A percentile compares a stretch with the other conserved stretches of the same genome.
Evolutionary conservation across 2,329 filamentous ascomycete species (phyloP).

Genomic region (Endoconidiophora polonica): DNA sequence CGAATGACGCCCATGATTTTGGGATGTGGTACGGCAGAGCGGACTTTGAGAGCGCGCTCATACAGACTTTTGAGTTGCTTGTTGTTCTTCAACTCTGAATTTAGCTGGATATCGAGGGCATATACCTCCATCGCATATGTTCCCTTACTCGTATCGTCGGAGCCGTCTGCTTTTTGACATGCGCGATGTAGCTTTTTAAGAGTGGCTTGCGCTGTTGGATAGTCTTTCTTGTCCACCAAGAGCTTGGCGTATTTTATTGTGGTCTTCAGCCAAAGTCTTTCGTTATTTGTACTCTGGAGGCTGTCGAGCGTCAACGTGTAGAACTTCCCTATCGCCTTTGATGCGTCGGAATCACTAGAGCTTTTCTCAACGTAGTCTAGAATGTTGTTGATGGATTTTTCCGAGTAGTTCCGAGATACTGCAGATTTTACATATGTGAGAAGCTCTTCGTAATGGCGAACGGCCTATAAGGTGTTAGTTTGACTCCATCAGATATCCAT

Average conservation of each 20-base stretch:
- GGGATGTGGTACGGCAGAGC: constrained; percentile 93
- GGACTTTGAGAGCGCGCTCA: constrained; percentile 75
- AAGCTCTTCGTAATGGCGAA: constrained; percentile 84
- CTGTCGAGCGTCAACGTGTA: constrained; percentile 86
- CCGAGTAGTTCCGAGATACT: constrained; percentile 93
- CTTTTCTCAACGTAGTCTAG: constrained; percentile 93
- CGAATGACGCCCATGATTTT: constrained; percentile 99
- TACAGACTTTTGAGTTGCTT: constrained; percentile 90
- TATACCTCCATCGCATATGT: constrained; percentile 94
- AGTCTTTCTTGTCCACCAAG: constrained; percentile 82
- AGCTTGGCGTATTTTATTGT: constrained; percentile 92
- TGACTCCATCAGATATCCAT: background rate
- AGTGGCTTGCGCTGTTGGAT: constrained; percentile 62
- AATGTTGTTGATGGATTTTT: constrained; percentile 99
- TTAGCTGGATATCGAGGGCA: constrained; percentile 96
- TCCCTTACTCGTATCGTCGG: constrained; percentile 84
- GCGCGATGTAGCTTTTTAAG: constrained; percentile 75
- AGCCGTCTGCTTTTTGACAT: constrained; percentile 74
- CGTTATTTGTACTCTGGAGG: constrained; percentile 95
- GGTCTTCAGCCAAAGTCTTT: constrained; percentile 92
- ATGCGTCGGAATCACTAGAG: constrained; percentile 48
- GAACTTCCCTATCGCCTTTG: constrained; percentile 80
- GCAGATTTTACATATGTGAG: constrained; percentile 95
- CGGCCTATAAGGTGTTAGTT: constrained; percentile 39
- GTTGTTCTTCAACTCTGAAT: constrained; percentile 90